Evolutionary conservation across 306 rosid species (phyloP).

Genomic region (Vicia villosa): DNA sequence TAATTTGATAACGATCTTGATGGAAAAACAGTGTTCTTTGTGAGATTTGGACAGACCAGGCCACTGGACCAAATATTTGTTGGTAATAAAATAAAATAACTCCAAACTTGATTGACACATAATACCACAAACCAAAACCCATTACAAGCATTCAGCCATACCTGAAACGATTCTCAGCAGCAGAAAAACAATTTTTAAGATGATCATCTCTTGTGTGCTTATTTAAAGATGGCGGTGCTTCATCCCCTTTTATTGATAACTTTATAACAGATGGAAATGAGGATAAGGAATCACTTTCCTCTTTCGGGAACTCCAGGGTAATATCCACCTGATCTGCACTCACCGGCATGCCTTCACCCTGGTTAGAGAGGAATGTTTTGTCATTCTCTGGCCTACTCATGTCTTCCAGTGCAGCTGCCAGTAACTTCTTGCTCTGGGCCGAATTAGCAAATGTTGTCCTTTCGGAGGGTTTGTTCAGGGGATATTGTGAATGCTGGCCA

Average conservation of each 20-base stretch:
- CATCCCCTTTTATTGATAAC: constrained; percentile 60
- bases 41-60: constrained; percentile 2
- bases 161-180: constrained; percentile 90
- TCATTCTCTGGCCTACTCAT: constrained; percentile 48
- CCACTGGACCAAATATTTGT: constrained; percentile 3
- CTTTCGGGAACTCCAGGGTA: constrained; percentile 61
- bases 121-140: constrained; percentile 26
- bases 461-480: constrained; percentile 54
- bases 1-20: constrained; percentile 21
- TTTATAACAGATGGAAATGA: constrained; percentile 68
- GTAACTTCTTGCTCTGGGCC: constrained; percentile 57
- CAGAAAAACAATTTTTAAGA: constrained; percentile 45
- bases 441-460: constrained; percentile 53
- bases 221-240: constrained; percentile 37
- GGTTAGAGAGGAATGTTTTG: constrained; percentile 49
- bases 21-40: not conserved
- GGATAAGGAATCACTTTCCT: constrained; percentile 42
- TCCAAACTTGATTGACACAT: constrained; percentile 12
- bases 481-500: constrained; percentile 56
- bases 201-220: constrained; percentile 43
- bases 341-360: constrained; percentile 33
- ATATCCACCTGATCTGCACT: constrained; percentile 61
- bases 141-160: constrained; percentile 40
- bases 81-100: constrained; percentile 14
- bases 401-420: constrained; percentile 75